A percentile compares a stretch with the other conserved stretches of the same genome.
These are phyloP conservation scores for Hanseniaspora lindneri DNA, from an alignment of 805 yeast species.

Conservation along the genomic window DNA sequence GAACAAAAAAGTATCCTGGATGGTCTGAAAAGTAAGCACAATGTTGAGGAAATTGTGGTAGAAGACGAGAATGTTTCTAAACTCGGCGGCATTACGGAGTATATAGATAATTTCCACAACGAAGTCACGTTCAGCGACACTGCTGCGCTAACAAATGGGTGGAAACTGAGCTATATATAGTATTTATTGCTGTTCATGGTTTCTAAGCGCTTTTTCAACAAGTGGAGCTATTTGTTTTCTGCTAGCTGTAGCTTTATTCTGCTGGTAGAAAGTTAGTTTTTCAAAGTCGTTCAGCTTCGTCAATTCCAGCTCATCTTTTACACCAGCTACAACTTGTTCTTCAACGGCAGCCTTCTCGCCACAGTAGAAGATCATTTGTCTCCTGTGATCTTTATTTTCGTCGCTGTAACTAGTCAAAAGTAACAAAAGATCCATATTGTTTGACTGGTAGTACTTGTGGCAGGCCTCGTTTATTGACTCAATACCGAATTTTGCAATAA, in stretches of 20 bases:
- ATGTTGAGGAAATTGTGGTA: constrained; percentile 12
- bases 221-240: constrained; percentile 80
- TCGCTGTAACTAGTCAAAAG: constrained; percentile 39
- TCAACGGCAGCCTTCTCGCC: constrained; percentile 18
- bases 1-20: not conserved
- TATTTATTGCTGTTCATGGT: not conserved
- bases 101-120: constrained; percentile 5
- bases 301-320: constrained; percentile 19
- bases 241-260: constrained; percentile 51
- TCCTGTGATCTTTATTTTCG: constrained; percentile 26
- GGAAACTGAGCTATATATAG: constrained; percentile 23
- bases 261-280: constrained; percentile 27
- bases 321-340: not conserved
- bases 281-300: constrained; percentile 17
- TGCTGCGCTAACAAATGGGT: not conserved
- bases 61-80: no score
- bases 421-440: constrained; percentile 31
- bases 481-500: constrained; percentile 29
- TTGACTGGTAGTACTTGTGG: constrained; percentile 20
- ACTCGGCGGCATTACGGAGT: constrained; percentile 24
- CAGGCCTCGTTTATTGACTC: constrained; percentile 21
- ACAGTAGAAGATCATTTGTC: constrained; percentile 35
- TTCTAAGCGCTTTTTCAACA: constrained; percentile 22
- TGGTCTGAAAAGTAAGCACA: not conserved
- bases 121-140: constrained; percentile 18